These are phyloP conservation scores for Bassia scoparia DNA, from an alignment of 148 eudicot genomes.

Conservation along the genomic window DNA sequence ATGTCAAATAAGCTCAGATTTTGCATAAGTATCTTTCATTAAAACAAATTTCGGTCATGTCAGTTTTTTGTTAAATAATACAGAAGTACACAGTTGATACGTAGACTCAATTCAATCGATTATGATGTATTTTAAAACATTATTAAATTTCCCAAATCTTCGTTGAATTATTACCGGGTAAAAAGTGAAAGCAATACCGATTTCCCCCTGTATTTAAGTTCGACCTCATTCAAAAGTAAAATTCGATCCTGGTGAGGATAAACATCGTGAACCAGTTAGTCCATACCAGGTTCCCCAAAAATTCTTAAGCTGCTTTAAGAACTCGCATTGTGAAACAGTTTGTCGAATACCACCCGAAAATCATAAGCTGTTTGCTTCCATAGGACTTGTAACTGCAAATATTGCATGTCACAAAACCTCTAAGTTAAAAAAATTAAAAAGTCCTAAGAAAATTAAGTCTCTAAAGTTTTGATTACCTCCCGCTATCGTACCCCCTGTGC, in stretches of 20 bases:
- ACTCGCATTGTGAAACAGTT: not conserved
- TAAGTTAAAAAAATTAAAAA: too few species aligned
- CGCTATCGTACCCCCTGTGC: too few species aligned
- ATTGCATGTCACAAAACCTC: too few species aligned
- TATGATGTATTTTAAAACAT: not conserved
- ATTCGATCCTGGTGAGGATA: not conserved
- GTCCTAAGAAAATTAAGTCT: too few species aligned
- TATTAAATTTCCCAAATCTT: not conserved
- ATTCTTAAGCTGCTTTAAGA: too few species aligned
- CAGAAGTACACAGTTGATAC: not conserved
- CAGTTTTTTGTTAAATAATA: not conserved
- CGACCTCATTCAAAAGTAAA: not conserved
- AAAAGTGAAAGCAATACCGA: too few species aligned
- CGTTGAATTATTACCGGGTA: too few species aligned
- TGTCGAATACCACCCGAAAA: not conserved
- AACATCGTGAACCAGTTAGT: too few species aligned
- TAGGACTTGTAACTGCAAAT: not conserved
- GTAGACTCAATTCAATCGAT: not conserved
- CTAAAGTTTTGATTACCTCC: too few species aligned
- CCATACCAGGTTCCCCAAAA: too few species aligned
- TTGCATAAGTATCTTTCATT: not conserved
- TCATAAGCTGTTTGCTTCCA: not conserved
- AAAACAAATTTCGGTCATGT: not conserved
- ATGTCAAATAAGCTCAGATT: not conserved
- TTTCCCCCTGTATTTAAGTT: not conserved